A percentile compares a stretch with the other conserved stretches of the same genome.
These are phyloP conservation scores for Saturnispora hagleri DNA, from an alignment of 805 yeast species.

Conservation along the genomic window DNA sequence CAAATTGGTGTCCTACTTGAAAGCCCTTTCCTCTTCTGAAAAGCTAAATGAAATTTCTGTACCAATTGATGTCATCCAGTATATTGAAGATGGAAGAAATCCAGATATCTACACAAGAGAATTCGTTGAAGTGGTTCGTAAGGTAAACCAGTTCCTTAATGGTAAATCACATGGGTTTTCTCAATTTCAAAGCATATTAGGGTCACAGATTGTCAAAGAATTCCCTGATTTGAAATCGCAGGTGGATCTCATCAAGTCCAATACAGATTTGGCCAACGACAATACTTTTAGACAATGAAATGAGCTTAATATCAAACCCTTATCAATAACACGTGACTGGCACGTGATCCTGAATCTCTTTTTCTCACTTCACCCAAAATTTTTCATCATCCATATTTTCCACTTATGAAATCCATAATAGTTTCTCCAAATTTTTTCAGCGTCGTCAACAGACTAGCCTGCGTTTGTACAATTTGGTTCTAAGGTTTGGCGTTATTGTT, in stretches of 20 bases:
- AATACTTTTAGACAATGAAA: not conserved
- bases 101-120: constrained; percentile 97
- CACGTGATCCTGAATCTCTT: not conserved
- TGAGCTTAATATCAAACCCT: not conserved
- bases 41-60: constrained; percentile 38
- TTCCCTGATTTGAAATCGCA: constrained; percentile 64
- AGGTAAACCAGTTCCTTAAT: constrained; percentile 77
- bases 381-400: not conserved
- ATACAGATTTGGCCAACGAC: constrained; percentile 7
- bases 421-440: not conserved
- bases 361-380: not conserved
- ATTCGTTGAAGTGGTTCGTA: constrained; percentile 87
- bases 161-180: constrained; percentile 65
- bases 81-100: constrained; percentile 92
- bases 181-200: constrained; percentile 53
- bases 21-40: constrained; percentile 25
- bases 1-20: constrained; percentile 31
- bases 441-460: not conserved
- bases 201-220: constrained; percentile 59
- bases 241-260: constrained; percentile 44
- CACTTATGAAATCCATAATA: not conserved
- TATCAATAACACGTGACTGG: not conserved
- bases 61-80: constrained; percentile 80
- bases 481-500: not conserved
- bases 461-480: not conserved